Conservation (phyloP, 1,284 basidiomycete species). For the Melampsora larici-populina region DNA sequence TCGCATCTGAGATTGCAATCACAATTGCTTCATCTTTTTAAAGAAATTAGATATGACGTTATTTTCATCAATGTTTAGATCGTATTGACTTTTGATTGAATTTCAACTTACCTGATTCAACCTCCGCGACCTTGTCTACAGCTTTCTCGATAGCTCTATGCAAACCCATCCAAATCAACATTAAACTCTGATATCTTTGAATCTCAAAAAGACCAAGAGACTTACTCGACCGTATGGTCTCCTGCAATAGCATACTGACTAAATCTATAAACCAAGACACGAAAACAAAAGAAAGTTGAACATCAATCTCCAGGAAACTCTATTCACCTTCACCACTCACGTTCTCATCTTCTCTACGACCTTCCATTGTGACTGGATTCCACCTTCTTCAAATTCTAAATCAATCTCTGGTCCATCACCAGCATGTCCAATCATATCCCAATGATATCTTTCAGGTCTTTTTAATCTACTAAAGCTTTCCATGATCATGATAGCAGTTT, state of each 20-base stretch:
- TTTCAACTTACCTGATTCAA: not conserved
- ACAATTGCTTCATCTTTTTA: constrained; percentile 54
- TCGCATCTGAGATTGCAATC: constrained; percentile 54
- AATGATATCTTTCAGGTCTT: constrained; percentile 48
- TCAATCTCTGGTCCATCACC: constrained; percentile 53
- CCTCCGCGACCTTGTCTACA: not conserved
- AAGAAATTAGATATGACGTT: not conserved
- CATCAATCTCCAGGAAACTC: too few species aligned
- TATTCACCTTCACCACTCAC: not conserved
- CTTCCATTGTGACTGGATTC: constrained; percentile 45
- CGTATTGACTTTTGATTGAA: not conserved
- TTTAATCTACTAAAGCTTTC: constrained; percentile 49
- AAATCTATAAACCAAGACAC: not conserved
- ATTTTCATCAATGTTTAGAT: not conserved
- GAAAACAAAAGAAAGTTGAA: not conserved
- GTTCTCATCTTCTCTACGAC: constrained; percentile 41
- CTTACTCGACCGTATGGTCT: constrained; percentile 16
- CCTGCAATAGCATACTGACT: constrained; percentile 27
- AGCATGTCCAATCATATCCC: constrained; percentile 53
- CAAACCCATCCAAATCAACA: not conserved
- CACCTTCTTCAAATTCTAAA: constrained; percentile 48
- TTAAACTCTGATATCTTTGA: not conserved
- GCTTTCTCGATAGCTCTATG: not conserved
- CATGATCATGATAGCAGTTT: constrained; percentile 51
- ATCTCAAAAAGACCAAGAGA: not conserved